Evolutionary conservation across 805 yeast genomes (phyloP).

Genomic region (Kluyveromyces lactis): DNA sequence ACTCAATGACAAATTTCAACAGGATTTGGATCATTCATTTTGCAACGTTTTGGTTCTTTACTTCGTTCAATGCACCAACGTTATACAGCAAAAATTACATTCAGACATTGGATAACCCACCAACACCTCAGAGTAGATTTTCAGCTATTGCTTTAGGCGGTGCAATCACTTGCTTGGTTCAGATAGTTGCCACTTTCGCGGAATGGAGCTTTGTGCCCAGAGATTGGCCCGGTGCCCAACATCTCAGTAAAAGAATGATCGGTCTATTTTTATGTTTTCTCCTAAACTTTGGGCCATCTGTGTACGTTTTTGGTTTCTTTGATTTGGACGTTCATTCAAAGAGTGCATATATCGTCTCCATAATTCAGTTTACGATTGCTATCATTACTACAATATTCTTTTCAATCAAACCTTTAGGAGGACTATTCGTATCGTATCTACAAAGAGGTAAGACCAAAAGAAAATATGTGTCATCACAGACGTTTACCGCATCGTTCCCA

Average conservation of each 20-base stretch:
- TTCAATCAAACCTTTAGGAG: conserved; percentile 54
- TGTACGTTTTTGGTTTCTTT: conserved; percentile 39
- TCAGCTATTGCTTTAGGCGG: conserved; percentile 65
- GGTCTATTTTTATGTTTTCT: conserved; percentile 36
- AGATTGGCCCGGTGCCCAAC: conserved; percentile 62
- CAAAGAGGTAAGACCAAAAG: conserved; percentile 30
- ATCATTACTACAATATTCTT: conserved; percentile 46
- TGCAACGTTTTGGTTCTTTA: conserved; percentile 70
- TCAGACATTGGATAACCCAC: conserved; percentile 48
- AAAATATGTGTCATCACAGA: conserved; percentile 41
- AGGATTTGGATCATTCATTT: conserved; percentile 74
- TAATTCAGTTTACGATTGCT: conserved; percentile 50
- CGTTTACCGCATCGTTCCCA: conserved; percentile 55
- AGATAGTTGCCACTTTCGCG: conserved; percentile 44
- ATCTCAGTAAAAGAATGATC: conserved; percentile 40
- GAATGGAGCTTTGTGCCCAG: conserved; percentile 65
- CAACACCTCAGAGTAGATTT: conserved; percentile 46
- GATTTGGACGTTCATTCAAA: conserved; percentile 25
- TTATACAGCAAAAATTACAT: conserved; percentile 54
- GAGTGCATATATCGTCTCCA: conserved; percentile 36
- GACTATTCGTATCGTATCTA: conserved; percentile 38
- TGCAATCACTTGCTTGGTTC: conserved; percentile 46
- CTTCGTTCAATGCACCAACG: conserved; percentile 58
- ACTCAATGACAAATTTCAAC: conserved; percentile 62
- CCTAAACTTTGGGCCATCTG: conserved; percentile 42